Percentiles rank a stretch among this genome's conserved stretches.
Conservation (phyloP, 805 yeast species). For the Diddensiella santjacobensis region DNA sequence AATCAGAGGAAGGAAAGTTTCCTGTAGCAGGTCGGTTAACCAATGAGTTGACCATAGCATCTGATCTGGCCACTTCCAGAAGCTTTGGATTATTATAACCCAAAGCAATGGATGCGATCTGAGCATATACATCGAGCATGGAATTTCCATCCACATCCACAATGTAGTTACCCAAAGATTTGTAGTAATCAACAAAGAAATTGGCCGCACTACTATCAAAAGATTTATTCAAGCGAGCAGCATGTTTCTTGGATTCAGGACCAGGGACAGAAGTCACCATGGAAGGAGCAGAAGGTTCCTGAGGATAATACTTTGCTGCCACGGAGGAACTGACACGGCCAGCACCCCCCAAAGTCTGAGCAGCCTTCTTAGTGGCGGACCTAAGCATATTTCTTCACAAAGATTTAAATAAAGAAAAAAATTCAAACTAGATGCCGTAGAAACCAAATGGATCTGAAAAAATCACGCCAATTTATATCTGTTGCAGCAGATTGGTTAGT, state of each 20-base stretch:
- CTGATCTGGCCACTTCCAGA: slow-evolving; percentile 62
- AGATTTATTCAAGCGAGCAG: slow-evolving; percentile 52
- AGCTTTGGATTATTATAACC: slow-evolving; percentile 84
- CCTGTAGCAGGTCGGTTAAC: slow-evolving; percentile 85
- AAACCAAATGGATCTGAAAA: too few relatives aligned
- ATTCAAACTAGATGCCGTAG: too few relatives aligned
- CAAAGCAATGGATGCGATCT: slow-evolving; percentile 78
- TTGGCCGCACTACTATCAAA: slow-evolving; percentile 72
- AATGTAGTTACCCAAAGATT: slow-evolving; percentile 74
- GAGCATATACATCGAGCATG: slow-evolving; percentile 72
- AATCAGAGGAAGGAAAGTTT: slow-evolving; percentile 70
- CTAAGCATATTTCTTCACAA: slow-evolving; percentile 20
- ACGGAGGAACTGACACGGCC: slow-evolving; percentile 12
- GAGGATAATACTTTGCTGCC: slow-evolving; percentile 23
- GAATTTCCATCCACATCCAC: slow-evolving; percentile 77
- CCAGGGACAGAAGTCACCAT: slow-evolving; percentile 73
- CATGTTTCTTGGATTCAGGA: slow-evolving; percentile 54
- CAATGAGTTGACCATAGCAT: slow-evolving; percentile 65
- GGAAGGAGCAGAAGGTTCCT: slow-evolving; percentile 71
- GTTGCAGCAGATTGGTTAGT: too few relatives aligned
- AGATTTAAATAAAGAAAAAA: too few relatives aligned
- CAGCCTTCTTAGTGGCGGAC: slow-evolving; percentile 8
- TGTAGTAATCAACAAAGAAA: slow-evolving; percentile 71
- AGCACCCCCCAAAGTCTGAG: not conserved
- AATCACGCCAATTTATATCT: too few relatives aligned